Evolutionary conservation across 345 rosid species (phyloP), one percentile per base, ranked within the genome.

Genomic region (Mallotus nudiflorus): DNA sequence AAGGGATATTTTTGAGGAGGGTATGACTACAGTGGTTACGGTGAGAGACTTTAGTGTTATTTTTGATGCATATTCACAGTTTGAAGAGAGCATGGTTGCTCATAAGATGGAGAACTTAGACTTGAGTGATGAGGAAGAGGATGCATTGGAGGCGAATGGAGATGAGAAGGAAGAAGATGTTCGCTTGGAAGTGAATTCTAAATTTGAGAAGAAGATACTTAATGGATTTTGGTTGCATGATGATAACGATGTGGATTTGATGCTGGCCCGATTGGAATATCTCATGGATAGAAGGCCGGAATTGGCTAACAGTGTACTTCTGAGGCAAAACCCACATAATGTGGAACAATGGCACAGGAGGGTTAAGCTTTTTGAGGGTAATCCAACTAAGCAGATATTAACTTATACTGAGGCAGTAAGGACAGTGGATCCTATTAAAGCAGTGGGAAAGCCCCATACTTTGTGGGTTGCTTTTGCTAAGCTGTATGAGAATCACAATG

Each of bases 321-420:
- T 95, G 62, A 85, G 98, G 65, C 98, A 92, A 71, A 95, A 95
- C 82, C 99, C 99, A 5, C 99, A 95, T 82, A 92, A 95, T 70
- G 97, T 95, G 73, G 99, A 95, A 65, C 99, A 95, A 46, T 95
- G 99, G 97, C 98, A 92, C 71, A 83, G 98, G 27, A 86, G 99
- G 74, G 97, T 92, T 39, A 90, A 87, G 86, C 81, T 95, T 45
- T 95, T 95, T 74, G 97, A 89, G 70, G 97, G 92, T 58, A 85
- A 90, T 55, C 96, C 99, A 49, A 85, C 88, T 3, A 92, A 83
- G 79, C 99, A 95, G 87, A 90, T 95, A 66, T 82, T 91, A 69
- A 95, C 97, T 0, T 95, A 85, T 68, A 92, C 99, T 14, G 97
- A 95, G 81, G 97, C 99, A 5, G 99, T 95, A 75, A 89, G 96